Percentiles rank a stretch among this genome's conserved stretches.
Evolutionary conservation across 805 yeast species (phyloP).

Genomic region (Brettanomyces nanus): DNA sequence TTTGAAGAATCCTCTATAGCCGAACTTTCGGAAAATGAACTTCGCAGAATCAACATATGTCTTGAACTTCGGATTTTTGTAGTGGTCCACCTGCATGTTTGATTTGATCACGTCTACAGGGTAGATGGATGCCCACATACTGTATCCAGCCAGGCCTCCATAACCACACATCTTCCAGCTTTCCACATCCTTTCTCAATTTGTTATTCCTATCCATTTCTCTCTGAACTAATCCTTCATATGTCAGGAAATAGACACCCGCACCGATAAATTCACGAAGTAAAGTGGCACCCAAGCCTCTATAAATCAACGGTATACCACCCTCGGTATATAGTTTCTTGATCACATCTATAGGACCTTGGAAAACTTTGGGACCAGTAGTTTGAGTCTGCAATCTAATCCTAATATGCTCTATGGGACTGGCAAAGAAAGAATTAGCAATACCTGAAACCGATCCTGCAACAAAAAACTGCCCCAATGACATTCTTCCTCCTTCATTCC

Average conservation of each 20-base stretch:
- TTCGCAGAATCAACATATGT: conserved; percentile 52
- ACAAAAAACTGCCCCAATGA: conserved; percentile 60
- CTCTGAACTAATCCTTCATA: conserved; percentile 80
- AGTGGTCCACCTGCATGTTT: conserved; percentile 69
- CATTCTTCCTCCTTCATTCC: conserved; percentile 37
- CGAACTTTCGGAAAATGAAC: conserved; percentile 47
- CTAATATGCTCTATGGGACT: conserved; percentile 94
- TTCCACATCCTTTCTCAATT: conserved; percentile 66
- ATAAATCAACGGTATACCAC: conserved; percentile 50
- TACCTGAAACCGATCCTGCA: conserved; percentile 88
- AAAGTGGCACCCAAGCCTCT: conserved; percentile 81
- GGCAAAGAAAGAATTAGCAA: conserved; percentile 82
- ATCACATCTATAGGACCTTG: conserved; percentile 76
- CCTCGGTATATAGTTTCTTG: conserved; percentile 41
- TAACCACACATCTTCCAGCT: conserved; percentile 79
- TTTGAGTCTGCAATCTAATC: conserved; percentile 87
- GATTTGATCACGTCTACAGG: conserved; percentile 92
- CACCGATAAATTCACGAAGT: conserved; percentile 77
- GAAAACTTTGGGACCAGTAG: conserved; percentile 35
- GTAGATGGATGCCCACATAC: conserved; percentile 78
- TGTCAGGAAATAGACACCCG: conserved; percentile 82
- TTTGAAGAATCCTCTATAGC: conserved; percentile 72
- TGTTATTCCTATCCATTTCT: conserved; percentile 41
- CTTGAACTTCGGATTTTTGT: conserved; percentile 50
- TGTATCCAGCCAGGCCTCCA: conserved; percentile 89